phyloP scores from a whole-genome alignment of 192 early-diverging fungal genomes.

The Podila minutissima region DNA sequence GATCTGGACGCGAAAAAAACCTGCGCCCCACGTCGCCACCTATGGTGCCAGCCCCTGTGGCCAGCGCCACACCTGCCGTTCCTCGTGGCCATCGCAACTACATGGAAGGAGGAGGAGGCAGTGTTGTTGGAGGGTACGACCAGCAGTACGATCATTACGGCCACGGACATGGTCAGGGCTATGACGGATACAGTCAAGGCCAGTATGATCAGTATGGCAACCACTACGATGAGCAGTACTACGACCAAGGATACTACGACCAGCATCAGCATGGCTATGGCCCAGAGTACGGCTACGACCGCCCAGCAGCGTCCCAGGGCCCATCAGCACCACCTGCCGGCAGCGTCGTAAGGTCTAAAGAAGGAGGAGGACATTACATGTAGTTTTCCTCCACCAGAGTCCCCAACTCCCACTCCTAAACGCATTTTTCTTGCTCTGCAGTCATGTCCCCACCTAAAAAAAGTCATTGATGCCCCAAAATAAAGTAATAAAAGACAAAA shows the following conservation, averaged over 20 bases:
- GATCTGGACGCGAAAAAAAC: not conserved
- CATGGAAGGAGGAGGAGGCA: slow-evolving; percentile 10
- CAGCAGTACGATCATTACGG: slow-evolving; percentile 13
- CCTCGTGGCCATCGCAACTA: slow-evolving; percentile 2
- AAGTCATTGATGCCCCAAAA: no score
- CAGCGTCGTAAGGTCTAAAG: not conserved
- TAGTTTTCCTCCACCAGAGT: not conserved
- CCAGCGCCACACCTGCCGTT: slow-evolving; percentile 24
- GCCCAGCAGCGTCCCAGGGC: not conserved
- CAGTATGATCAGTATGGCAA: slow-evolving; percentile 8
- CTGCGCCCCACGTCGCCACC: not conserved
- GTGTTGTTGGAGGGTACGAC: slow-evolving; percentile 24
- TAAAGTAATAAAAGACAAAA: no score
- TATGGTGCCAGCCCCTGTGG: slow-evolving; percentile 13
- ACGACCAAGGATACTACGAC: not conserved
- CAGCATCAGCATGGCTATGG: not conserved
- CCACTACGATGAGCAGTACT: not conserved
- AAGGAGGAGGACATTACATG: not conserved
- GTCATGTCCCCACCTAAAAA: no score
- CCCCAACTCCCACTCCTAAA: not conserved
- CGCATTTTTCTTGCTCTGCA: not conserved
- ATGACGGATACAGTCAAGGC: slow-evolving; percentile 11
- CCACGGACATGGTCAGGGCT: slow-evolving; percentile 7
- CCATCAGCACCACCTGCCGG: not conserved
- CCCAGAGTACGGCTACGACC: not conserved